These are phyloP conservation scores for Euphorbia pulcherrima DNA, from an alignment of 345 rosid genomes.

Conservation along the genomic window DNA sequence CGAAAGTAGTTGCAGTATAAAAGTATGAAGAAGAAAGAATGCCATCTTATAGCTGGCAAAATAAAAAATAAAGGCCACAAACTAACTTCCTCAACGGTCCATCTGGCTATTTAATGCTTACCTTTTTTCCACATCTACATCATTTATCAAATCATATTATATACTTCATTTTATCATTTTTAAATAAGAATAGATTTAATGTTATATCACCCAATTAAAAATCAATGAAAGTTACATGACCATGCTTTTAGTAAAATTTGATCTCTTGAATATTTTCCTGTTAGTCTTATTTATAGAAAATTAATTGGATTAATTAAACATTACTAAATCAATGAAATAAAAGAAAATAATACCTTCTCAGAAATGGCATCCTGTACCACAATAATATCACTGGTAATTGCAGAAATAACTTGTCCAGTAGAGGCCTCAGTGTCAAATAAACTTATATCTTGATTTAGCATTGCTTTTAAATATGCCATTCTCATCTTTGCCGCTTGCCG, in stretches of 20 bases:
- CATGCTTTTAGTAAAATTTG: no score
- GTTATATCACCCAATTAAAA: no score
- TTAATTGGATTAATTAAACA: no score
- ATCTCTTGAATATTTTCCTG: no score
- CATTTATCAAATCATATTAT: no score
- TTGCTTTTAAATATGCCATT: slow-evolving; percentile 75
- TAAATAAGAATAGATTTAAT: no score
- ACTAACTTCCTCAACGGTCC: slow-evolving; percentile 17
- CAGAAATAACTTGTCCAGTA: slow-evolving; percentile 83
- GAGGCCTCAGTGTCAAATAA: slow-evolving; percentile 89
- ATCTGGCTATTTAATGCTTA: slow-evolving; percentile 32
- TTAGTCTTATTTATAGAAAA: no score
- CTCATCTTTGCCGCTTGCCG: slow-evolving; percentile 94
- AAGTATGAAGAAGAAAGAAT: not conserved
- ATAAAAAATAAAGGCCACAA: not conserved
- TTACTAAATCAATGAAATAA: not conserved
- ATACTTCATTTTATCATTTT: no score
- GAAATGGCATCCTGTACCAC: slow-evolving; percentile 95
- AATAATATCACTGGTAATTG: slow-evolving; percentile 81
- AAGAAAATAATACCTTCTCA: slow-evolving; percentile 58
- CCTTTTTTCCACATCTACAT: no score
- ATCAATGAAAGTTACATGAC: no score
- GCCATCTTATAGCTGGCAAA: slow-evolving; percentile 4
- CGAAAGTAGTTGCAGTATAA: not conserved
- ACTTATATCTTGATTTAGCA: slow-evolving; percentile 88